Conservation (phyloP, 2,329 filamentous ascomycete genomes). For the Pseudogymnoascus pannorum region DNA sequence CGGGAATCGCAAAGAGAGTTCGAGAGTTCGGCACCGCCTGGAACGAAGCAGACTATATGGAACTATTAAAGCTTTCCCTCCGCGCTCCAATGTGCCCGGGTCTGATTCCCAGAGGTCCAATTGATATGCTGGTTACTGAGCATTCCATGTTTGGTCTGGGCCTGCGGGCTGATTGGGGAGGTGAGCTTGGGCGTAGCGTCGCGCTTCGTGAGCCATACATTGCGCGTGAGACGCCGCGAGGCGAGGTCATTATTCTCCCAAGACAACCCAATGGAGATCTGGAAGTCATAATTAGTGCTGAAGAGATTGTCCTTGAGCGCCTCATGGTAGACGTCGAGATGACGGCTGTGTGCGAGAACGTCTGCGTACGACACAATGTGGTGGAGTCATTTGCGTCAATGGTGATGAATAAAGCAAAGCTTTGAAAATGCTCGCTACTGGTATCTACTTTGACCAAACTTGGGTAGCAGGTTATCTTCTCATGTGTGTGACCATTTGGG, state of each 20-base stretch:
- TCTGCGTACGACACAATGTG: constrained; percentile 1
- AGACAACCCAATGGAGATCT: not conserved
- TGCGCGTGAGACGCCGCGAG: not conserved
- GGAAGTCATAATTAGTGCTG: not conserved
- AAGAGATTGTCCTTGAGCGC: not conserved
- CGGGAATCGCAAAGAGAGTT: not conserved
- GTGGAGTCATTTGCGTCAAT: not conserved
- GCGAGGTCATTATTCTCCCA: constrained; percentile 5
- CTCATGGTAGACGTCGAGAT: not conserved
- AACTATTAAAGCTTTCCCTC: not conserved
- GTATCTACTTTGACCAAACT: not conserved
- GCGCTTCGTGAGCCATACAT: constrained; percentile 7
- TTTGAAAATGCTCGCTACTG: not conserved
- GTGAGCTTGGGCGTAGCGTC: not conserved
- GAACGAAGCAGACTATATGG: not conserved
- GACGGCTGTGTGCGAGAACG: not conserved
- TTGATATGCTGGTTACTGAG: constrained; percentile 2
- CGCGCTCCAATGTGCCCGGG: not conserved
- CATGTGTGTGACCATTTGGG: not conserved
- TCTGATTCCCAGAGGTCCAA: not conserved
- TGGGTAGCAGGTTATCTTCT: not conserved
- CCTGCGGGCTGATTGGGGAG: constrained; percentile 3
- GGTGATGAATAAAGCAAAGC: not conserved
- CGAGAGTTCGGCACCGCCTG: not conserved
- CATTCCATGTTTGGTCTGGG: not conserved